phyloP scores from a whole-genome alignment of 371 early-diverging fungal species.

The Quaeritorhiza haematococci region DNA sequence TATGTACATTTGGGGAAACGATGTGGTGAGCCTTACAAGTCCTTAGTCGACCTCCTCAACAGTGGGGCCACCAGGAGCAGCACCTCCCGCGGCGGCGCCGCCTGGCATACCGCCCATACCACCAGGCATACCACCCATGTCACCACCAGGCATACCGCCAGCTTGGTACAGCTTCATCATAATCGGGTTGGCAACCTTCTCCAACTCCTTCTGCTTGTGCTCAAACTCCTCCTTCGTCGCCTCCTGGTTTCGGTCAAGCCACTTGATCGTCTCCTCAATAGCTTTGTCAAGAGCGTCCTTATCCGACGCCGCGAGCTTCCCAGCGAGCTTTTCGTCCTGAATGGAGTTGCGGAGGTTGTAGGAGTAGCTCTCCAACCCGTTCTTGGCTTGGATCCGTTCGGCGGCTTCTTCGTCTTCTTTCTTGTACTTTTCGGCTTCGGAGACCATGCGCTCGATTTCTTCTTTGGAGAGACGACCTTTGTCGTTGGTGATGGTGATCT shows the following conservation, averaged over 20 bases:
- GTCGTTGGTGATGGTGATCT: constrained; percentile 97
- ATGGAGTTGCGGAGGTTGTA: constrained; percentile 89
- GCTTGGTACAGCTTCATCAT: constrained; percentile 83
- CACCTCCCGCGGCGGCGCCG: constrained; percentile 33
- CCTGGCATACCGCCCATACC: constrained; percentile 43
- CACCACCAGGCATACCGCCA: constrained; percentile 59
- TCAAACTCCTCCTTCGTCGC: constrained; percentile 94
- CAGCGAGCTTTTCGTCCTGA: constrained; percentile 78
- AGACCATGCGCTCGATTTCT: constrained; percentile 44
- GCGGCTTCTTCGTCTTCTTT: constrained; percentile 90
- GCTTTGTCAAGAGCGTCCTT: constrained; percentile 77
- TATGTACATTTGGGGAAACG: too few species aligned
- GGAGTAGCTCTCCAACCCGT: constrained; percentile 88
- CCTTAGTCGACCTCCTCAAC: constrained; percentile 78
- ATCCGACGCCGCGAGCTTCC: constrained; percentile 76
- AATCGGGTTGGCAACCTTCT: constrained; percentile 92
- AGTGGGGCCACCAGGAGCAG: constrained; percentile 53
- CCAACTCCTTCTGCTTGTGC: constrained; percentile 87
- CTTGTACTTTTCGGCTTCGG: constrained; percentile 77
- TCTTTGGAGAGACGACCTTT: constrained; percentile 94
- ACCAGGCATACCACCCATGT: constrained; percentile 37
- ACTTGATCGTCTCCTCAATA: constrained; percentile 79
- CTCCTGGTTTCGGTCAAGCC: constrained; percentile 85
- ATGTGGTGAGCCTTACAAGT: too few species aligned
- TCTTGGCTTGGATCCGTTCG: constrained; percentile 79